Conservation (phyloP, 139 green algal genomes). For the Volvox reticuliferus region DNA sequence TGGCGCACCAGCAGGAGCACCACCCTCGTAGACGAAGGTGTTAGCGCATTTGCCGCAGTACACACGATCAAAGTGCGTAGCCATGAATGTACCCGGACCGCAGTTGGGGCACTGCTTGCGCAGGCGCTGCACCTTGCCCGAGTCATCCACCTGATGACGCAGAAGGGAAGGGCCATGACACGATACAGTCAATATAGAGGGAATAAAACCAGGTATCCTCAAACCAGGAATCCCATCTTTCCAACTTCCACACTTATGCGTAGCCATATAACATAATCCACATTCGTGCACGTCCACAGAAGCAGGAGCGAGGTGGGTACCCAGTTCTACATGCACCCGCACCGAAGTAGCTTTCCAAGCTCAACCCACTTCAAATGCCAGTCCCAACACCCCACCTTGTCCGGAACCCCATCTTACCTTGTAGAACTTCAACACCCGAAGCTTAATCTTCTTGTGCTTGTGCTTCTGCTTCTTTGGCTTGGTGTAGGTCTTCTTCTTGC, state of each 20-base stretch:
- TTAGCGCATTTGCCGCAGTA: conserved; percentile 97
- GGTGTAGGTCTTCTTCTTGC: conserved; percentile 99
- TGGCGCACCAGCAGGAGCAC: conserved; percentile 47
- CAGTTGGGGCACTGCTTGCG: conserved; percentile 97
- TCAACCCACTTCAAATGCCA: not conserved
- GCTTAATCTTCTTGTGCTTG: conserved; percentile 99
- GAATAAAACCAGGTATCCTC: too few relatives aligned
- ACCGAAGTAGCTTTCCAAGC: too few relatives aligned
- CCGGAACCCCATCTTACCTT: conserved; percentile 58
- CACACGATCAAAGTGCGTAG: conserved; percentile 96
- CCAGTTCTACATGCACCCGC: too few relatives aligned
- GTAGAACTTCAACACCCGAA: conserved; percentile 88
- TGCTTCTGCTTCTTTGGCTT: conserved; percentile 99
- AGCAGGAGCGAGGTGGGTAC: too few relatives aligned
- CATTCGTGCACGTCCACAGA: too few relatives aligned
- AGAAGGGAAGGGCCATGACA: too few relatives aligned
- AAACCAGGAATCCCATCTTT: too few relatives aligned
- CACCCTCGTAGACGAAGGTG: conserved; percentile 73
- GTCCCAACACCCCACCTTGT: too few relatives aligned
- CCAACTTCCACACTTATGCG: too few relatives aligned
- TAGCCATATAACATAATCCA: too few relatives aligned
- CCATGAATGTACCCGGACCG: conserved; percentile 98
- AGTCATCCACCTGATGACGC: conserved; percentile 89
- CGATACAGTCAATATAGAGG: too few relatives aligned
- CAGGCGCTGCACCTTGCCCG: conserved; percentile 96